A percentile compares a stretch with the other conserved stretches of the same genome.
phyloP scores from a whole-genome alignment of 495 filamentous ascomycete genomes.

The Penicillium mononematosum region DNA sequence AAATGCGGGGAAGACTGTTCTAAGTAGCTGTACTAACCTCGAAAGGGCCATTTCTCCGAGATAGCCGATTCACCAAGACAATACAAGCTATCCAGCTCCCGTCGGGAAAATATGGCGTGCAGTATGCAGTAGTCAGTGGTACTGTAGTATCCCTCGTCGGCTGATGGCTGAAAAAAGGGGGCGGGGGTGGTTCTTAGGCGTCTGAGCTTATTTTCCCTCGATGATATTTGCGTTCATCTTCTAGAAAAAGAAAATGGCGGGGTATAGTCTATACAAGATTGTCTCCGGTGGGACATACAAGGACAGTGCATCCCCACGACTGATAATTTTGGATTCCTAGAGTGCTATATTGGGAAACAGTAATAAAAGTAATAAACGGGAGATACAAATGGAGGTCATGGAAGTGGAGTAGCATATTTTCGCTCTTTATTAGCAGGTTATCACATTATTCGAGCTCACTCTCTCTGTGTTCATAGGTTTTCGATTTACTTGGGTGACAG shows the following conservation, averaged over 20 bases:
- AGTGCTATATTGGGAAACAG: not conserved
- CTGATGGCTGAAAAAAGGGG: not conserved
- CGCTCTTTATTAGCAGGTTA: not conserved
- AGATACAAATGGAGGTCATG: slow-evolving; percentile 1
- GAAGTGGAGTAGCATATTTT: not conserved
- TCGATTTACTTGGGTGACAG: no score
- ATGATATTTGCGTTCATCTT: no score
- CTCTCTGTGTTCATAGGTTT: not conserved
- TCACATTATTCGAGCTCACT: not conserved
- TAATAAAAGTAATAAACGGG: no score
- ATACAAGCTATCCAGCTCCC: not conserved
- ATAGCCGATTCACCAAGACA: not conserved
- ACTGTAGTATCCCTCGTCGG: not conserved
- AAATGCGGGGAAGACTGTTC: not conserved
- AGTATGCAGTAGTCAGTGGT: not conserved
- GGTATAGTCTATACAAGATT: not conserved
- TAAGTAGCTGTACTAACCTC: not conserved
- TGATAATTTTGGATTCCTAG: not conserved
- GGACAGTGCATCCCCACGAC: not conserved
- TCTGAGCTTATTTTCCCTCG: not conserved
- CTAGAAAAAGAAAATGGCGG: no score
- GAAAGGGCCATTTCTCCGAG: not conserved
- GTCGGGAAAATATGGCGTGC: not conserved
- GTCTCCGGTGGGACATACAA: not conserved
- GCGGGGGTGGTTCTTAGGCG: not conserved